phyloP scores from a whole-genome alignment of 164 flowering plant genomes.

The Chimonanthus salicifolius region DNA sequence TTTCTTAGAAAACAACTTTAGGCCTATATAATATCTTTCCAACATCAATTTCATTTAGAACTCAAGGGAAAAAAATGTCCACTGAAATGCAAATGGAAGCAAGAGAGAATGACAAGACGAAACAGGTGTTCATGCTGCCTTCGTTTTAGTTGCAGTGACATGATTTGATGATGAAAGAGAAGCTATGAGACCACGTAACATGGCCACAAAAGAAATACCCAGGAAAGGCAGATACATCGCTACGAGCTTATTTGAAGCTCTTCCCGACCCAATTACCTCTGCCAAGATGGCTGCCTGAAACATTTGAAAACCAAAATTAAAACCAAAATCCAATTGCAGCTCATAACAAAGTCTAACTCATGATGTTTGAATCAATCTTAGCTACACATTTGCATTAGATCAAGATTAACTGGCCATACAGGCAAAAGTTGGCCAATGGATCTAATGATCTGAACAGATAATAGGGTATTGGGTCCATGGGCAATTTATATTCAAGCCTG shows the following conservation, averaged over 20 bases:
- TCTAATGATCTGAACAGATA: too few species aligned
- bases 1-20: too few species aligned
- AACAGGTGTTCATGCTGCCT: constrained; percentile 24
- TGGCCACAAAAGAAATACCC: constrained; percentile 41
- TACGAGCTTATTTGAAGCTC: constrained; percentile 49
- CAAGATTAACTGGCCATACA: too few species aligned
- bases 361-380: neutral
- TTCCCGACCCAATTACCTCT: constrained; percentile 47
- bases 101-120: neutral
- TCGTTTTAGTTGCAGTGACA: constrained; percentile 38
- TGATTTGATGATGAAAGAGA: constrained; percentile 13
- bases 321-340: neutral
- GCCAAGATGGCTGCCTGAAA: constrained; percentile 46
- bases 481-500: too few species aligned
- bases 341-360: neutral
- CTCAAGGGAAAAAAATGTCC: neutral
- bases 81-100: neutral
- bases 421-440: too few species aligned
- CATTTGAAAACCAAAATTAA: neutral
- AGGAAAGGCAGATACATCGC: constrained; percentile 52
- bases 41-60: neutral
- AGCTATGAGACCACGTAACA: constrained; percentile 54
- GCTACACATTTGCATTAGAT: too few species aligned
- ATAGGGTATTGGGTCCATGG: too few species aligned
- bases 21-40: too few species aligned